Base-by-base conservation (phyloP, 306 rosid species). In the Vigna nakashimae region DNA sequence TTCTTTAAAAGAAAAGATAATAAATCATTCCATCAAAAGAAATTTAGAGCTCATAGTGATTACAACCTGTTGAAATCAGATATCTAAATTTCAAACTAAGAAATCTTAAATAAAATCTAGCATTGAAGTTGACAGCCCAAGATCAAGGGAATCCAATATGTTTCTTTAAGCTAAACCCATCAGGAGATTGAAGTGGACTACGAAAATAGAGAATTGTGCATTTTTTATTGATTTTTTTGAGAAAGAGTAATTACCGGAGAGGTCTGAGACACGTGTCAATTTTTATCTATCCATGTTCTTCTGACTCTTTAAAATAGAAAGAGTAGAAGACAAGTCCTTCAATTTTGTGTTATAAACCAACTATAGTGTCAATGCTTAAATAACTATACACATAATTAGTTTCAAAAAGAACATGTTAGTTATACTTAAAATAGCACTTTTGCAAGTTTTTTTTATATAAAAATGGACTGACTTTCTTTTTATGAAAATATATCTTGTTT, bases 231-330 rank as follows among this genome's bases (percentile, higher is more conserved):
- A 50, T 49, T 17, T 46, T 66, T 58, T 72, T 17, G 60, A 71
- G 77, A 76, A 82, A 74, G 78, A 57, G 65, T 70, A 75, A 45
- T 83, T 93, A 91, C 98, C 79, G 82, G 86, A 20, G 22, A 20
- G 1, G 22, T 20, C 1, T 20, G 22, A 20, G 22, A 20, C 22
- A 20, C 22, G 22, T 20, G 22, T 20, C 22, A 20, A 20, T 20
- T 20, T 20, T 20, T 20, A 20, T 20, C 22, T 20, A 20, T 20
- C 22, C 22, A 20, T 20, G 22, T 20, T 20, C 22, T 20, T 20
- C 22, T 20, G 22, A 20, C 22, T 26, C 28, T 26, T 26, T 26
- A 26, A 26, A 26, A 26, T 26, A 26, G 28, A 26, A 26, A 30
- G 34, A 30, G 34, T 30, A 30, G 34, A 30, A 30, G 34, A 30